Percentiles rank a stretch among this genome's conserved stretches.
Evolutionary conservation across 2,329 filamentous ascomycete genomes (phyloP).

Genomic region (Cercospora beticola): DNA sequence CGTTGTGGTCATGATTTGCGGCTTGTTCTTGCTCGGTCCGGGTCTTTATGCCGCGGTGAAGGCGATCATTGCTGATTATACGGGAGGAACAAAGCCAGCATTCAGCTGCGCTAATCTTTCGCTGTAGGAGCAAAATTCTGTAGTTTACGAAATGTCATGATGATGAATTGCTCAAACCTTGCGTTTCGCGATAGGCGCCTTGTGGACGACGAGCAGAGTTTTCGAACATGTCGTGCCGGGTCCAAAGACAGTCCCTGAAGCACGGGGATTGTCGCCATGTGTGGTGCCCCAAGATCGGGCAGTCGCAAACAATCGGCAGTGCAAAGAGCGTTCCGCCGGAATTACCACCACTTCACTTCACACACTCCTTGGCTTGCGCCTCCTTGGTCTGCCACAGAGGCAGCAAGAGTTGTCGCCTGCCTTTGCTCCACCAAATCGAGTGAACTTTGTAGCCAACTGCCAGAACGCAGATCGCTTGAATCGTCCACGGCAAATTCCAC

Average conservation of each 20-base stretch:
- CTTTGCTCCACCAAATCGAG: neutral
- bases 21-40: conserved; percentile 53
- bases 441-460: neutral
- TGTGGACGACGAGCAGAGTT: too few species aligned
- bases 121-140: conserved; percentile 37
- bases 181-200: neutral
- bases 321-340: neutral
- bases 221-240: too few species aligned
- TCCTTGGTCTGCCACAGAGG: neutral
- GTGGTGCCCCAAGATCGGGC: neutral
- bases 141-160: neutral
- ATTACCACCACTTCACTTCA: neutral
- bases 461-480: neutral
- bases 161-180: neutral
- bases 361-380: neutral
- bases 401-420: neutral
- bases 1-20: conserved; percentile 46
- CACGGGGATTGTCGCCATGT: too few species aligned
- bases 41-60: conserved; percentile 55
- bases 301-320: neutral
- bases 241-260: too few species aligned
- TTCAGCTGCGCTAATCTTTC: conserved; percentile 53
- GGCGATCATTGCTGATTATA: conserved; percentile 54
- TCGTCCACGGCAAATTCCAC: neutral
- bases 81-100: conserved; percentile 45